Conservation (phyloP, 2,329 filamentous ascomycete species). For the Fonsecaea pedrosoi region DNA sequence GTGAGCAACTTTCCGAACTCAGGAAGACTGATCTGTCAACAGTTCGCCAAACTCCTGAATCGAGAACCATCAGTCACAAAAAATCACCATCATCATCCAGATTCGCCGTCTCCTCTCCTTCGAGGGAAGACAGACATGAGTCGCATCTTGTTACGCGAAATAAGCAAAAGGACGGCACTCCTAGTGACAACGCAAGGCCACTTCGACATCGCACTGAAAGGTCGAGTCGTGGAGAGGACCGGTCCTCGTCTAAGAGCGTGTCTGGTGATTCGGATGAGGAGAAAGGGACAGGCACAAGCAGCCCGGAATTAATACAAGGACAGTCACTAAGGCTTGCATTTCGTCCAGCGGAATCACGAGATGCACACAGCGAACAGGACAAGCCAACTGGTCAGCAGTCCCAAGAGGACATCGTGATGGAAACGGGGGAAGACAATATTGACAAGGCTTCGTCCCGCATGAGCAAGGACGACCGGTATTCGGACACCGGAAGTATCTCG, state of each 20-base stretch:
- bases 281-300: not conserved
- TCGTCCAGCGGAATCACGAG: not conserved
- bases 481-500: conserved; percentile 12
- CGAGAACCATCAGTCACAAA: not conserved
- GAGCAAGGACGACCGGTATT: not conserved
- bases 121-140: not conserved
- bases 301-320: not conserved
- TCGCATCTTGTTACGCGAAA: not conserved
- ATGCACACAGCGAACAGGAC: not conserved
- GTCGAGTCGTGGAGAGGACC: not conserved
- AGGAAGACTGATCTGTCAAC: not conserved
- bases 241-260: not conserved
- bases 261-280: not conserved
- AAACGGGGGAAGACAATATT: not conserved
- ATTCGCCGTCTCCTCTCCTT: not conserved
- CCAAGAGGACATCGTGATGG: not conserved
- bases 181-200: not conserved
- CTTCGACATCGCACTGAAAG: not conserved
- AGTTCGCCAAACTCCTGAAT: not conserved
- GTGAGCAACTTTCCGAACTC: not conserved
- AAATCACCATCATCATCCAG: not conserved
- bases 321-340: not conserved
- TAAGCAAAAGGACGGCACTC: not conserved
- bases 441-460: not conserved
- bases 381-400: not conserved